phyloP scores from a whole-genome alignment of 345 rosid species.

The Syzygium jambos region DNA sequence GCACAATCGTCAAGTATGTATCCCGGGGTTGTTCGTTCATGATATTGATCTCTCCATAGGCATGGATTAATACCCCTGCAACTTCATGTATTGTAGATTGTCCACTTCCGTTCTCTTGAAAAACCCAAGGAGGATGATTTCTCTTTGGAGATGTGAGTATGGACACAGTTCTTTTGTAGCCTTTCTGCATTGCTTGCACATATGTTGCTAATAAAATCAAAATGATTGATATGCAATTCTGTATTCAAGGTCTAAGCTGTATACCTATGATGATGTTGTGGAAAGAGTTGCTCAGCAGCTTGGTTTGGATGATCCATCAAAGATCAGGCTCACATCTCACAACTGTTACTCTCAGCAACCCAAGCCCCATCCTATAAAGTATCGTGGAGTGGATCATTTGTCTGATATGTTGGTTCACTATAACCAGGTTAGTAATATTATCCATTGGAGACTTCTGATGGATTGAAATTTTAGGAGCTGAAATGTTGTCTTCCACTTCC shows the following conservation, averaged over 20 bases:
- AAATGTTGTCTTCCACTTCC: slow-evolving; percentile 1
- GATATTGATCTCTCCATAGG: neutral
- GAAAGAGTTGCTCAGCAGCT: slow-evolving; percentile 56
- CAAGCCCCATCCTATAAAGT: slow-evolving; percentile 68
- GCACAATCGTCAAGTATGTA: slow-evolving; percentile 54
- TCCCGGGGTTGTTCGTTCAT: neutral
- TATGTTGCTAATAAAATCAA: neutral
- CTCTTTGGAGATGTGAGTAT: slow-evolving; percentile 80
- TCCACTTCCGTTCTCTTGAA: slow-evolving; percentile 81
- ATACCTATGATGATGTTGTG: slow-evolving; percentile 91
- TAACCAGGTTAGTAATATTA: slow-evolving; percentile 52
- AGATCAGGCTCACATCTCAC: slow-evolving; percentile 67
- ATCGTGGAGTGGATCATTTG: slow-evolving; percentile 61
- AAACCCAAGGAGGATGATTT: slow-evolving; percentile 89
- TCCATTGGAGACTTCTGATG: neutral
- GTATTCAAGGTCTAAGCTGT: slow-evolving; percentile 68
- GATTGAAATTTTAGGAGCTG: neutral
- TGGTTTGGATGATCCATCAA: slow-evolving; percentile 64
- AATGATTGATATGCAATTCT: neutral
- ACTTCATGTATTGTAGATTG: slow-evolving; percentile 42
- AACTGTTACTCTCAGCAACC: slow-evolving; percentile 76
- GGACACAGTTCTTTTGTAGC: neutral
- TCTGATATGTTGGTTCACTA: slow-evolving; percentile 89
- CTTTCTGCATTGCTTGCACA: neutral
- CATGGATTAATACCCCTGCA: neutral